A percentile compares a stretch with the other conserved stretches of the same genome.
Conservation (phyloP, 768 basidiomycete species). For the Postia placenta region DNA sequence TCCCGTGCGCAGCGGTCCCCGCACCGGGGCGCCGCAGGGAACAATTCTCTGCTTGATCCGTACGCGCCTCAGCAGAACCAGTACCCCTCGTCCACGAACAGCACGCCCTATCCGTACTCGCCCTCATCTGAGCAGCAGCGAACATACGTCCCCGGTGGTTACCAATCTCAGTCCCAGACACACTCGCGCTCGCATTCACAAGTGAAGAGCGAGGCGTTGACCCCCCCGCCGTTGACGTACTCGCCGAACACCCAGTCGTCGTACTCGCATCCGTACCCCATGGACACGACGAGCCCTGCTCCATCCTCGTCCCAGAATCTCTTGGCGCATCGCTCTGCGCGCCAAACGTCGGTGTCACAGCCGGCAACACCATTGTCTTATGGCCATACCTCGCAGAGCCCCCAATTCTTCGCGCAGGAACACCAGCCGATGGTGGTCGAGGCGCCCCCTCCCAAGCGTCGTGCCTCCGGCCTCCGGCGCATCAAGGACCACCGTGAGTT, state of each 20-base stretch:
- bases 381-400: constrained; percentile 44
- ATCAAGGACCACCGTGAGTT: constrained; percentile 75
- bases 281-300: constrained; percentile 63
- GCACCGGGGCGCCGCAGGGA: constrained; percentile 45
- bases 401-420: constrained; percentile 49
- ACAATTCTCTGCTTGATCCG: constrained; percentile 55
- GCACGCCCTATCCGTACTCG: constrained; percentile 42
- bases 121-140: constrained; percentile 34
- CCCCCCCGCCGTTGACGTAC: constrained; percentile 50
- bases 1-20: constrained; percentile 55
- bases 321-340: constrained; percentile 38
- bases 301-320: constrained; percentile 45
- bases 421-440: constrained; percentile 76
- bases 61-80: constrained; percentile 63
- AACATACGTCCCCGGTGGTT: constrained; percentile 33
- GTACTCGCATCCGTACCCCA: constrained; percentile 46
- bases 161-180: constrained; percentile 51
- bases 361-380: constrained; percentile 73
- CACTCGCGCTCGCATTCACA: constrained; percentile 55
- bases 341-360: constrained; percentile 56
- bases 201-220: constrained; percentile 43
- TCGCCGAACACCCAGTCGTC: constrained; percentile 40
- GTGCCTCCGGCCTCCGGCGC: constrained; percentile 72
- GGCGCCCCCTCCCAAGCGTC: constrained; percentile 48
- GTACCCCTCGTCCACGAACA: constrained; percentile 51